Evolutionary conservation across 305 asterid genomes (phyloP).

Genomic region (Vinca major): DNA sequence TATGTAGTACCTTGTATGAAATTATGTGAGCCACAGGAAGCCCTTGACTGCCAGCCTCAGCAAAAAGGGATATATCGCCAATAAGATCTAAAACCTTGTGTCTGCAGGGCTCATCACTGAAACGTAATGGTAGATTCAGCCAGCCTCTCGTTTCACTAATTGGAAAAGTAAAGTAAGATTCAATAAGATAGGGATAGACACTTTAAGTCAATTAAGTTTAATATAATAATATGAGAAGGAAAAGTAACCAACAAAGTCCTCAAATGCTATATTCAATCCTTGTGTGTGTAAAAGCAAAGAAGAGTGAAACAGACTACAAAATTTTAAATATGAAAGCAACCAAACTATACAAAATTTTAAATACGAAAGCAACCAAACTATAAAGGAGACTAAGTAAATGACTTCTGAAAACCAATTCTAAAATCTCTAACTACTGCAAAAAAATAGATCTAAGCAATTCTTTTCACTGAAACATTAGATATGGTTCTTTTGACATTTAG

Average conservation of each 20-base stretch:
- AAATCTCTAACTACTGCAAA: neutral
- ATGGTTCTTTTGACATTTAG: neutral
- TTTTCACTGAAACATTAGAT: neutral
- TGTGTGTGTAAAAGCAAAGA: neutral
- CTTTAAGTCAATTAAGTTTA: conserved; percentile 1
- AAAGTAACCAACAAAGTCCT: neutral
- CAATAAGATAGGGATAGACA: neutral
- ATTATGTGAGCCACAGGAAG: conserved; percentile 66
- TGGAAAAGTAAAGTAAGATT: conserved; percentile 10
- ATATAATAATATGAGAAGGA: neutral
- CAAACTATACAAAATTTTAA: neutral
- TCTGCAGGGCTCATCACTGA: conserved; percentile 76
- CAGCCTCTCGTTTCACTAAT: conserved; percentile 62
- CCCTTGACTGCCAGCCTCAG: conserved; percentile 79
- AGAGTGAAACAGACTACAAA: neutral
- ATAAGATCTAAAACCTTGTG: conserved; percentile 92
- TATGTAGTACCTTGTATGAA: conserved; percentile 80
- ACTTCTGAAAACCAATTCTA: neutral
- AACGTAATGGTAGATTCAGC: conserved; percentile 85
- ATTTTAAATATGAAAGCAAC: neutral
- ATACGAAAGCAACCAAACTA: neutral
- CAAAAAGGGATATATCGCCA: conserved; percentile 90
- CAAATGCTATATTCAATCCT: neutral
- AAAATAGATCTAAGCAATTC: neutral
- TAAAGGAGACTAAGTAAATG: neutral